These are phyloP conservation scores for Herpotrichia juniperi DNA, from an alignment of 2,329 filamentous ascomycete genomes.

Conservation along the genomic window DNA sequence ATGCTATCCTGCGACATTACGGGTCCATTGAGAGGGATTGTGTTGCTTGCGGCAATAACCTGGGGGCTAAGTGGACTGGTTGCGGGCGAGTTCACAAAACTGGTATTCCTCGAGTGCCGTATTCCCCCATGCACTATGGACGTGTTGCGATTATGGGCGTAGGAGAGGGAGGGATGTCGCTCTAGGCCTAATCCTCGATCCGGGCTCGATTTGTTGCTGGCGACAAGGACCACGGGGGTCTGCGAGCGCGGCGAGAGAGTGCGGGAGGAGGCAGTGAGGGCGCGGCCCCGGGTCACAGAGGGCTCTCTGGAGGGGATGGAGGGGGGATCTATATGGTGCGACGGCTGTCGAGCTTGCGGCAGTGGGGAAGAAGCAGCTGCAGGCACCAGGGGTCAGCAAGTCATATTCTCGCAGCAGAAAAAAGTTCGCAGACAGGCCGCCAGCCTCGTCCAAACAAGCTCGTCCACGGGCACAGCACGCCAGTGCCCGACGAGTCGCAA, in stretches of 20 bases:
- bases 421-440: slow-evolving; percentile 14
- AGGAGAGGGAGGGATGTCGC: slow-evolving; percentile 60
- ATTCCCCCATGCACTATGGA: slow-evolving; percentile 96
- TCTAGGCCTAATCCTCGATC: slow-evolving; percentile 53
- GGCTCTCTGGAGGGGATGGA: slow-evolving; percentile 47
- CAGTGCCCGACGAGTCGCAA: slow-evolving; percentile 16
- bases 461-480: slow-evolving; percentile 22
- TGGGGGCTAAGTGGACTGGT: slow-evolving; percentile 87
- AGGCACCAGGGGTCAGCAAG: slow-evolving; percentile 39
- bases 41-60: slow-evolving; percentile 66
- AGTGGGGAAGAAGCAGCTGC: slow-evolving; percentile 48
- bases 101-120: slow-evolving; percentile 89
- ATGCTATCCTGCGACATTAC: slow-evolving; percentile 48
- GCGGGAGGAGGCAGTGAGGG: slow-evolving; percentile 50
- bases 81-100: slow-evolving; percentile 75
- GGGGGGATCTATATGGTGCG: slow-evolving; percentile 44
- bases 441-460: slow-evolving; percentile 30
- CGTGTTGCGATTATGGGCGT: slow-evolving; percentile 94
- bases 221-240: slow-evolving; percentile 46
- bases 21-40: slow-evolving; percentile 44
- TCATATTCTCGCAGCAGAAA: slow-evolving; percentile 14
- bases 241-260: slow-evolving; percentile 52
- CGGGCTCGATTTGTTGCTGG: slow-evolving; percentile 43
- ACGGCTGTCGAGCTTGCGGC: slow-evolving; percentile 46
- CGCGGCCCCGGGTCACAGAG: slow-evolving; percentile 53